A percentile compares a stretch with the other conserved stretches of the same genome.
phyloP scores from a whole-genome alignment of 495 filamentous ascomycete species.

The Aspergillus carlsbadensis region DNA sequence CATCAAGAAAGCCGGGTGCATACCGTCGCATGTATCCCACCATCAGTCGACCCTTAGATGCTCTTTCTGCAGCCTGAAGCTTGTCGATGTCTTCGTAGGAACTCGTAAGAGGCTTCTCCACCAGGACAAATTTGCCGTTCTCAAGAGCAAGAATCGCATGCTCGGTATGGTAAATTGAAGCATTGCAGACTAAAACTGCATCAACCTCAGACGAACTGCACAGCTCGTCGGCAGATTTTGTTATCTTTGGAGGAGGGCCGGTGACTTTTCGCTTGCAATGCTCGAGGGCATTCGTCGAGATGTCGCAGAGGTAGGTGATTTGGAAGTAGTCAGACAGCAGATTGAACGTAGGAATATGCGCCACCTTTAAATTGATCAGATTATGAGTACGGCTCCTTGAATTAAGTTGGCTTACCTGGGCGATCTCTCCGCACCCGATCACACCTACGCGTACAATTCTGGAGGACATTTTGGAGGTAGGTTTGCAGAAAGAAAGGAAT shows the following conservation, averaged over 20 bases:
- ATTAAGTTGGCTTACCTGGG: no score
- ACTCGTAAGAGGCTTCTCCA: conserved; percentile 49
- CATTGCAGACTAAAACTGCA: conserved; percentile 36
- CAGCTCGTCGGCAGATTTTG: conserved; percentile 24
- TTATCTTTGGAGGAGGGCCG: conserved; percentile 19
- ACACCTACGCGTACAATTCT: no score
- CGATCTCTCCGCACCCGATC: no score
- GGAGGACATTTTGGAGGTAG: no score
- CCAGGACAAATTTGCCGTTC: conserved; percentile 35
- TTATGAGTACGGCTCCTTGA: no score
- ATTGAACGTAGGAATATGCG: not conserved
- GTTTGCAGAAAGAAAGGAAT: no score
- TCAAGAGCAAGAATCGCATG: conserved; percentile 38
- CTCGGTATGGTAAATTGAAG: conserved; percentile 39
- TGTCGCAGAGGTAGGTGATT: not conserved
- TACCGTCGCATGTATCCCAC: conserved; percentile 51
- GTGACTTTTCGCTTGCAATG: not conserved
- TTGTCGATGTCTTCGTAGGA: conserved; percentile 22
- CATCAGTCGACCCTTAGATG: conserved; percentile 32
- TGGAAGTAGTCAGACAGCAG: not conserved
- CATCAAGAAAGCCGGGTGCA: conserved; percentile 36
- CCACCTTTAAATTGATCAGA: not conserved
- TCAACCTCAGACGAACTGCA: conserved; percentile 38
- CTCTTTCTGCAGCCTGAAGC: conserved; percentile 34
- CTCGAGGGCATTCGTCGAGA: not conserved